Base-by-base conservation (phyloP, 805 yeast genomes). In the Myxozyma vanderwaltii region DNA sequence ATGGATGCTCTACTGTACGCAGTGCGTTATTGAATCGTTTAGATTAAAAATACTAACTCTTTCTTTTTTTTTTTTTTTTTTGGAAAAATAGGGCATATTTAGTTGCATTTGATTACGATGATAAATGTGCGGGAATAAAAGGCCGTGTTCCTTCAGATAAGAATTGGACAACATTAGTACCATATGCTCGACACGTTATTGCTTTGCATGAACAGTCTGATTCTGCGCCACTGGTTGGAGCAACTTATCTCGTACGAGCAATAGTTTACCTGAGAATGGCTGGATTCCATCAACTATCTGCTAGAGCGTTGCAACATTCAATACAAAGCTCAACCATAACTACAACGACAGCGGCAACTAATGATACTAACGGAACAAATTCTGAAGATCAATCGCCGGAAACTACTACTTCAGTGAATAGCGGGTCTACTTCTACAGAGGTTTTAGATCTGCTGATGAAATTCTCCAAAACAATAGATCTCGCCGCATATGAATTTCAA, bases 1-100 rank as follows among this genome's bases (percentile, higher is more conserved):
- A 63, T 77, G 56, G 82, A 78, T 63, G 69, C 79, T 6, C 55
- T 78, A 17, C 61, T 78, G 44, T 70, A 54, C 12, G 64, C 26
- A 5, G 26, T 21, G 5, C 38, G 13, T 35, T 4, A 10, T n/a
- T n/a, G 21, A 4, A 38, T 4, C 17, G 21, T 12, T n/a, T n/a
- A n/a, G n/a, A n/a, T n/a, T n/a, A n/a, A n/a, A n/a, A n/a, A n/a
- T n/a, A n/a, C n/a, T n/a, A n/a, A n/a, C n/a, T n/a, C n/a, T n/a
- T n/a, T n/a, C n/a, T n/a, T 26, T 24, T 19, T 13, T 3, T 41
- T 40, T 23, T 4, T 19, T 40, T 4, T 17, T 13, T 40, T 40
- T 40, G 26, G 39, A 12, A 46, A n/a, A 6, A 40, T 36, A 57
- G 59, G 10, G 65, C 65, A n/a, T 66, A 66, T 44, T 33, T 66